These are phyloP conservation scores for Daldinia decipiens DNA, from an alignment of 495 filamentous ascomycete species.

Conservation along the genomic window DNA sequence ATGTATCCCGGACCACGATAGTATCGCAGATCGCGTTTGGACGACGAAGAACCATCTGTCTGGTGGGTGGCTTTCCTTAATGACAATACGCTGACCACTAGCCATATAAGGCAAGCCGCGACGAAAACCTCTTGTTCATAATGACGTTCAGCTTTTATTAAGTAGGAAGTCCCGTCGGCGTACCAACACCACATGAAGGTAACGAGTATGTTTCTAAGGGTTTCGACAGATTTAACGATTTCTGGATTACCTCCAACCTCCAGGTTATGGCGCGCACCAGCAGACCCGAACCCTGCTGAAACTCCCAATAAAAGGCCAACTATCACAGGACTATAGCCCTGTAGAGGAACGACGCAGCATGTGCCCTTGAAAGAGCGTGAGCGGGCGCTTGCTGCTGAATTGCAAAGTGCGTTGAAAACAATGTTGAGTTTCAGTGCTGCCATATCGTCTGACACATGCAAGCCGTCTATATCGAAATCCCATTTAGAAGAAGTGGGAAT, in stretches of 20 bases:
- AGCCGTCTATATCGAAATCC: conserved; percentile 59
- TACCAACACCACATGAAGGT: conserved; percentile 63
- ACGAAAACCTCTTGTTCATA: conserved; percentile 57
- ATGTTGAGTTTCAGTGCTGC: conserved; percentile 62
- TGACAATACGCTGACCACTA: conserved; percentile 53
- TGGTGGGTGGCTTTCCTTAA: conserved; percentile 44
- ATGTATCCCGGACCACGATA: conserved; percentile 54
- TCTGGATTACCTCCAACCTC: not conserved
- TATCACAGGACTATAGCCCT: conserved; percentile 49
- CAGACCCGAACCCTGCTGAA: conserved; percentile 16
- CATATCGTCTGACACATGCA: conserved; percentile 63
- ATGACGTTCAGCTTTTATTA: conserved; percentile 67
- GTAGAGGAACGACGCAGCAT: conserved; percentile 64
- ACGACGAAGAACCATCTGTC: conserved; percentile 15
- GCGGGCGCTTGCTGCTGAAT: conserved; percentile 52
- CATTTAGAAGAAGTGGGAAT: conserved; percentile 53
- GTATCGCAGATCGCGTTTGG: conserved; percentile 19
- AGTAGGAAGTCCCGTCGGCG: conserved; percentile 65
- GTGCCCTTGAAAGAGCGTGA: conserved; percentile 64
- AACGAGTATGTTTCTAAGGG: conserved; percentile 48
- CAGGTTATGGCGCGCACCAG: not conserved
- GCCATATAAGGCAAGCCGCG: conserved; percentile 44
- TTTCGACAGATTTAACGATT: conserved; percentile 7
- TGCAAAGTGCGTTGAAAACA: conserved; percentile 68
- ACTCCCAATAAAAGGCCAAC: conserved; percentile 37